phyloP scores from a whole-genome alignment of 495 filamentous ascomycete genomes.

The Aspergillus sclerotioniger region DNA sequence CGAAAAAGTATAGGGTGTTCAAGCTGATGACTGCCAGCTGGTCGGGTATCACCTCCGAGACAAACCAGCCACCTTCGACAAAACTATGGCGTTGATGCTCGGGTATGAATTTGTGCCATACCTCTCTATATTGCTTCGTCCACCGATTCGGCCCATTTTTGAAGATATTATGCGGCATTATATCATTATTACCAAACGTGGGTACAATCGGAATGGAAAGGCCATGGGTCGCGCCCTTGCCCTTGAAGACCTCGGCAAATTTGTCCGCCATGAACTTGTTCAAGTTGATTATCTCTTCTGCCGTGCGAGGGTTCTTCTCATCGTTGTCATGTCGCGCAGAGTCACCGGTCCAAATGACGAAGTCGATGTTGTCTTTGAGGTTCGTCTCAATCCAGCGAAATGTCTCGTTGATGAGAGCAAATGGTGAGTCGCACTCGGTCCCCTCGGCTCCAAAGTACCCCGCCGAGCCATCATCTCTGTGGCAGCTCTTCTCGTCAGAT shows the following conservation, averaged over 20 bases:
- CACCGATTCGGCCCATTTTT: conserved; percentile 78
- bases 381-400: conserved; percentile 90
- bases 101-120: conserved; percentile 87
- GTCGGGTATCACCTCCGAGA: conserved; percentile 83
- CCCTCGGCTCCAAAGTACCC: conserved; percentile 81
- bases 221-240: conserved; percentile 46
- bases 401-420: conserved; percentile 78
- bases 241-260: conserved; percentile 70
- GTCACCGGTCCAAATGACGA: conserved; percentile 97
- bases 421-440: conserved; percentile 83
- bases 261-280: conserved; percentile 74
- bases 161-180: conserved; percentile 96
- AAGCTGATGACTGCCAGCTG: conserved; percentile 88
- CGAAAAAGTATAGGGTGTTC: conserved; percentile 96
- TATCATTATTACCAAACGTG: conserved; percentile 94
- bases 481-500: conserved; percentile 70
- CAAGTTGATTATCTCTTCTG: conserved; percentile 67
- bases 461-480: conserved; percentile 72
- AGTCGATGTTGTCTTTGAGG: conserved; percentile 81
- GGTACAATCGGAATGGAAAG: conserved; percentile 80
- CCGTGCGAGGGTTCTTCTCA: conserved; percentile 71
- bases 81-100: conserved; percentile 92
- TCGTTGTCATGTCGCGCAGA: conserved; percentile 95
- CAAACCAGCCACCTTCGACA: conserved; percentile 90
- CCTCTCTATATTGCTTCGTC: conserved; percentile 65